Evolutionary conservation across 768 basidiomycete species (phyloP).

Genomic region (Austroboletus festivus): DNA sequence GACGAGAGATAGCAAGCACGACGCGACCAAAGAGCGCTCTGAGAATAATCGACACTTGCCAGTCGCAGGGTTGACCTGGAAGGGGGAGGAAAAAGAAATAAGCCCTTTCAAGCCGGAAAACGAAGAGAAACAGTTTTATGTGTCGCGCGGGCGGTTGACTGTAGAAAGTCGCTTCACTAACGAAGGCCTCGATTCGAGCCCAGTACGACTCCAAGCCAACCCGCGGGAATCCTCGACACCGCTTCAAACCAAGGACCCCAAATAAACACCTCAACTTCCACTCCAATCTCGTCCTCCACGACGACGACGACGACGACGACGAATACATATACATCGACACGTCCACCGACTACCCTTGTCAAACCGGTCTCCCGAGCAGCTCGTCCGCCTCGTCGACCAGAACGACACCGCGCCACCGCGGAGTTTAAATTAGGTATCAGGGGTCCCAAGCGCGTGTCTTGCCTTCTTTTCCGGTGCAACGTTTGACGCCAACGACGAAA

Average conservation of each 20-base stretch:
- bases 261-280: slow-evolving; percentile 5
- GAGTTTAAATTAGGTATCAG: slow-evolving; percentile 30
- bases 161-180: slow-evolving; percentile 29
- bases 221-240: slow-evolving; percentile 34
- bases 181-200: slow-evolving; percentile 27
- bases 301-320: slow-evolving; percentile 3
- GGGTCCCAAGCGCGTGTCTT: slow-evolving; percentile 27
- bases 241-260: slow-evolving; percentile 25
- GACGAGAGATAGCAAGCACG: slow-evolving; percentile 34
- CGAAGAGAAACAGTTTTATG: slow-evolving; percentile 27
- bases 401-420: slow-evolving; percentile 14
- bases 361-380: not conserved
- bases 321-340: not conserved
- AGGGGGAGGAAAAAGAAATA: slow-evolving; percentile 13
- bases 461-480: not conserved
- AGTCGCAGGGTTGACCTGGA: slow-evolving; percentile 23
- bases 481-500: not conserved
- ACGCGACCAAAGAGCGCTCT: slow-evolving; percentile 31
- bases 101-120: slow-evolving; percentile 26
- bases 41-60: slow-evolving; percentile 19
- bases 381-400: slow-evolving; percentile 1
- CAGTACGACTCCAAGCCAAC: slow-evolving; percentile 20
- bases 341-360: not conserved
- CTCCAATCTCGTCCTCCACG: not conserved
- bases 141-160: slow-evolving; percentile 28